Percentiles rank a stretch among this genome's conserved stretches.
These are phyloP conservation scores for Eremothecium coryli DNA, from an alignment of 1,139 yeast genomes.

Conservation along the genomic window DNA sequence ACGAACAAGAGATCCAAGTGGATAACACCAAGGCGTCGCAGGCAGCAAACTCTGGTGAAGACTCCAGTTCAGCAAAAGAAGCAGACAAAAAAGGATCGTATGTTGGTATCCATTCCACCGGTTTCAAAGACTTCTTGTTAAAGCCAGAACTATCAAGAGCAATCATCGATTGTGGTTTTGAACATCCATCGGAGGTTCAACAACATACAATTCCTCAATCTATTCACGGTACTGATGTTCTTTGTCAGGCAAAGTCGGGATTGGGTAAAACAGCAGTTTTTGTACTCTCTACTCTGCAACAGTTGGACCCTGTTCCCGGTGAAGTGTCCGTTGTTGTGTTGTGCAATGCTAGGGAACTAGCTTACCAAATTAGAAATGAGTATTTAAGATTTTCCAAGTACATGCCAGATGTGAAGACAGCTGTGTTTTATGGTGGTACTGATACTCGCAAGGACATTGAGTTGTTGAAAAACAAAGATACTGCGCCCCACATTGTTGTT, in stretches of 20 bases:
- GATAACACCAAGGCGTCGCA: conserved; percentile 49
- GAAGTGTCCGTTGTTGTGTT: conserved; percentile 90
- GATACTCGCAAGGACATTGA: conserved; percentile 82
- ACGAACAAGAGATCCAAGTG: conserved; percentile 85
- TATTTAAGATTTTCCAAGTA: conserved; percentile 96
- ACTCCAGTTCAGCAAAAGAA: conserved; percentile 32
- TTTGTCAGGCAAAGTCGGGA: conserved; percentile 99
- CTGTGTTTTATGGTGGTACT: conserved; percentile 95
- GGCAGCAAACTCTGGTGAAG: conserved; percentile 24
- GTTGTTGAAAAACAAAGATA: conserved; percentile 81
- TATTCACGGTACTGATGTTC: conserved; percentile 92
- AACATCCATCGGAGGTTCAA: conserved; percentile 99
- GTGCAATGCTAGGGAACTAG: conserved; percentile 98
- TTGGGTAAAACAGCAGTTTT: conserved; percentile 98
- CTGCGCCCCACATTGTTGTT: conserved; percentile 93
- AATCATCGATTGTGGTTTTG: conserved; percentile 98
- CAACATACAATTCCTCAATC: conserved; percentile 98
- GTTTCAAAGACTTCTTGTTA: conserved; percentile 93
- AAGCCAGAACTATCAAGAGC: conserved; percentile 97
- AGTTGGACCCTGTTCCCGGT: conserved; percentile 95
- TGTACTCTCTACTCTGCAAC: conserved; percentile 91
- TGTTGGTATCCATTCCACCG: conserved; percentile 96
- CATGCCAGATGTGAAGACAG: conserved; percentile 96
- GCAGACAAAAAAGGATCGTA: conserved; percentile 93
- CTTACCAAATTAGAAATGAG: conserved; percentile 96